Evolutionary conservation across 2,329 filamentous ascomycete species (phyloP), one percentile per base, ranked within the genome.

Genomic region (Fusarium succisae): DNA sequence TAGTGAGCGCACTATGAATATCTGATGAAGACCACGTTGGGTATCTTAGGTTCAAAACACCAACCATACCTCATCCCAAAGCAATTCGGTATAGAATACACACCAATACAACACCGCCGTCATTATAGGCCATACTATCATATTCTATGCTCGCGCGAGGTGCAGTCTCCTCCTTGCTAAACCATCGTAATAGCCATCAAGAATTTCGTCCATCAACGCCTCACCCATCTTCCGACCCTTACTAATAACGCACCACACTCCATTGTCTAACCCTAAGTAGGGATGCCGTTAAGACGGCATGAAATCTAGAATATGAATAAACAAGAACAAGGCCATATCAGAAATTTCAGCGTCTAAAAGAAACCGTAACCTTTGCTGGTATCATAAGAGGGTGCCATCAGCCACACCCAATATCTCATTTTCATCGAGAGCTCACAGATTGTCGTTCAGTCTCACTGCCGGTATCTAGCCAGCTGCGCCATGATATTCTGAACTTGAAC

Each of bases 401-500:
- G 47, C 51, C 50, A 50, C 35, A 51, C 41, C 39, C 53, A 38
- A 53, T 18, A 43, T 37, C 58, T 66, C 54, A 45, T 48, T 22
- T 55, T n/a, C 45, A 14, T 47, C 51, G 24, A 37, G 38, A 54
- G 32, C 28, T 30, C n/a, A 38, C 26, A 30, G n/a, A 26, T 67
- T 28, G 38, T 30, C 38, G 8, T 37, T 30, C 53, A 51, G 35
- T 55, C 55, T 58, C 58, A 90, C 79, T 91, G 88, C 72, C 91
- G 87, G 78, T 90, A 92, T 75, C 88, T 90, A 53, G 91, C 89
- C 67, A 94, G 83, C 77, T 93, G 91, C 20, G 91, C 91, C 89
- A 95, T 92, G 58, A 95, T 93, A 76, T 93, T 92, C 79, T 92
- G 89, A 76, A 94, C 87, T 60, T 90, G 86, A 18, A 91, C 84